Evolutionary conservation across 1,284 basidiomycete species (phyloP), one percentile per base, ranked within the genome.

Genomic region (Heterobasidion occidentale): DNA sequence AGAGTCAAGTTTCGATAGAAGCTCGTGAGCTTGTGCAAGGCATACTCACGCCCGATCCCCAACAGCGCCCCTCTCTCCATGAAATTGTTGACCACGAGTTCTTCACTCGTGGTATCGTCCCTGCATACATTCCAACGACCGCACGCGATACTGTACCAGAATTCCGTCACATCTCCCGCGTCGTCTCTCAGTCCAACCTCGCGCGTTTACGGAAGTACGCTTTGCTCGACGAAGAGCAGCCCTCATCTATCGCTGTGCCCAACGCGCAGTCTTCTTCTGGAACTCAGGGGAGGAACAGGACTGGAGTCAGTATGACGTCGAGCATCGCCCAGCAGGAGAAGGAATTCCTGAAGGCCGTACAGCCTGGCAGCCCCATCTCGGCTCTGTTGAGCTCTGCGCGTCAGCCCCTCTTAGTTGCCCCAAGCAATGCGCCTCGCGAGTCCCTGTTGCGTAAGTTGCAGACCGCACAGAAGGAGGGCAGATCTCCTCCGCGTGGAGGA

Each of bases 291-390:
- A 48, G 19, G 5, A 33, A 33, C 4, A 17, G 46, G 27, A 19
- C 15, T 17, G 46, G 17, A 12, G 15, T 11, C 17, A n/a, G 35
- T 45, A 74, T 77, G 44, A 81, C 78, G 2, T 79, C 78, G 7
- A 86, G 76, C 53, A 85, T 91, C 60, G 83, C 87, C 6, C 89
- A 93, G 64, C 92, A 95, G 69, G 95, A 99, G 79, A 86, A 90
- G 66, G 95, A 98, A 70, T 96, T 97, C 83, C 87, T 93, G 74
- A 88, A 90, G 64, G 97, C 94, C 2, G 91, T 98, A 3, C 91
- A 95, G 67, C 97, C 96, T 4, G 94, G 92, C 53, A 92, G 88
- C 61, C 96, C 97, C 0, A 96, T 99, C 59, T 93, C 92, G 19
- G 92, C 92, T 6, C 76, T 99, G 54, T 81, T 99, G 65, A 89